Base-by-base conservation (phyloP, 2,329 filamentous ascomycete species). In the Colletotrichum nymphaeae region DNA sequence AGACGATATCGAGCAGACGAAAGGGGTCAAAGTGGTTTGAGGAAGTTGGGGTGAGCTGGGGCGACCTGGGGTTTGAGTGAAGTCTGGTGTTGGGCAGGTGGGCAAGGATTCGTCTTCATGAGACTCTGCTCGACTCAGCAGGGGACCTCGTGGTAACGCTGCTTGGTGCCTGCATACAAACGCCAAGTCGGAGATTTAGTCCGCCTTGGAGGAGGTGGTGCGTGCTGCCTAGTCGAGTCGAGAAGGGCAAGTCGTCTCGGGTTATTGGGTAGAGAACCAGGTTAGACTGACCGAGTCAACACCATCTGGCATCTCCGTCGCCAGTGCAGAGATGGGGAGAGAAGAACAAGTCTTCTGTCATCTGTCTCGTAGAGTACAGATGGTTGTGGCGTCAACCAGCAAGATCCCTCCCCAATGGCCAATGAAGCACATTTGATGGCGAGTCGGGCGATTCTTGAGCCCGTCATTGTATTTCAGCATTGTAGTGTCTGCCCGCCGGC, bases 1-100 rank as follows among this genome's bases (percentile, higher is more conserved):
- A 56, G 66, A 65, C n/a, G 58, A 24, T 28, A 46, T 26, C 53
- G 53, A 63, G 58, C 58, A 58, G 59, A 35, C 16, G 56, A 37
- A 72, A 46, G 53, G 53, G 69, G 53, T 69, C 69, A 72, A 60
- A 63, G 65, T 64, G 65, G 56, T 32, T 53, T 49, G 42, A 26
- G 14, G 28, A 52, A 52, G 30, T 22, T 19, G 16, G 49, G 42
- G 35, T 55, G 59, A 65, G 42, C 49, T 56, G 60, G 46, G 37
- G 65, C 30, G 35, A 53, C 69, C 6, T 69, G 53, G 32, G 46
- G 42, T 12, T 37, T 30, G 32, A 28, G 3, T 63, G 37, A 26
- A 49, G 42, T 49, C 42, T n/a, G 30, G 56, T 24, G 8, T 24
- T 67, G 22, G 32, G 63, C 32, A 12, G 42, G 24, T 30, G 32